A percentile compares a stretch with the other conserved stretches of the same genome.
phyloP scores from a whole-genome alignment of 345 rosid genomes.

The Pistacia vera region DNA sequence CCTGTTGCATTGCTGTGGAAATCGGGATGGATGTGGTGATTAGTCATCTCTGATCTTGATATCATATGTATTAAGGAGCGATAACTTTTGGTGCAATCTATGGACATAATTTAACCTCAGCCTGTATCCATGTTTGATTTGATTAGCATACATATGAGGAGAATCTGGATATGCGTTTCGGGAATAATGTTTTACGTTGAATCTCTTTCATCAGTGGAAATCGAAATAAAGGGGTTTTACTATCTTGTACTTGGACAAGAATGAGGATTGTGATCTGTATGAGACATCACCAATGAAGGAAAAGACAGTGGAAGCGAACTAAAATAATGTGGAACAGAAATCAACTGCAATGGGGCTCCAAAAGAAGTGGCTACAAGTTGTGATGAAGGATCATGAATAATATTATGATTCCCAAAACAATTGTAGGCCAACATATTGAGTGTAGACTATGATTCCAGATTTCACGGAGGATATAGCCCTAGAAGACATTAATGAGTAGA shows the following conservation, averaged over 20 bases:
- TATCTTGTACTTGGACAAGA: background rate
- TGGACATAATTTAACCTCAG: background rate
- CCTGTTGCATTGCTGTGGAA: background rate
- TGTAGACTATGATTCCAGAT: background rate
- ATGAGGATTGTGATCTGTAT: background rate
- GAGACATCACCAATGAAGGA: background rate
- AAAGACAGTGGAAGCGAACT: background rate
- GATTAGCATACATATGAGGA: too few species aligned
- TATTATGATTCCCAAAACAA: background rate
- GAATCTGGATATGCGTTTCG: background rate
- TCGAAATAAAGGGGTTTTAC: background rate
- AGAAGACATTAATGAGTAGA: background rate
- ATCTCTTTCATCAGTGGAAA: background rate
- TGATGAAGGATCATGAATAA: conserved; percentile 3
- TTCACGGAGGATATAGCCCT: background rate
- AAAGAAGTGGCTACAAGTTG: background rate
- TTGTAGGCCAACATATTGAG: background rate
- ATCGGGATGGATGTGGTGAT: background rate
- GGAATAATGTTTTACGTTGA: background rate
- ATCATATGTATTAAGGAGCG: background rate
- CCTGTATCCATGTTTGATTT: too few species aligned
- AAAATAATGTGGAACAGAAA: conserved; percentile 2
- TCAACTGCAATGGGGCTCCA: background rate
- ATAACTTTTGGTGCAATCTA: background rate
- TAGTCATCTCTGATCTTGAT: background rate